Evolutionary conservation across 192 early-diverging fungal genomes (phyloP).

Genomic region (Funneliformis mosseae): DNA sequence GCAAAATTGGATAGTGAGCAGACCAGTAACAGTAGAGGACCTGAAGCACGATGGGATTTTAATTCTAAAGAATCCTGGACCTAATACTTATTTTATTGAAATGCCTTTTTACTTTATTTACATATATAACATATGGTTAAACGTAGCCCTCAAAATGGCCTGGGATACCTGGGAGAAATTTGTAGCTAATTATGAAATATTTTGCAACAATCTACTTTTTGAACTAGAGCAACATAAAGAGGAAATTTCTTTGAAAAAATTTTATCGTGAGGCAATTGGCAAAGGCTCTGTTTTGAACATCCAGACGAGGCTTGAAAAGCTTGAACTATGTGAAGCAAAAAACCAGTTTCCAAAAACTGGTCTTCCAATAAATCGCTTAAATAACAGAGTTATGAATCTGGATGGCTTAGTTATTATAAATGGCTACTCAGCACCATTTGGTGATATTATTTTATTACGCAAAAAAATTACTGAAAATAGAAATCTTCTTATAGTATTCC

Average conservation of each 20-base stretch:
- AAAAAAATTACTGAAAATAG: no score
- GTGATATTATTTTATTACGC: no score
- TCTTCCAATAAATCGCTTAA: no score
- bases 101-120: not conserved
- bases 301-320: not conserved
- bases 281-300: not conserved
- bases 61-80: not conserved
- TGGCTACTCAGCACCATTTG: no score
- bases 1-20: no score
- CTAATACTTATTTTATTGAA: not conserved
- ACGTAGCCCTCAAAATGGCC: not conserved
- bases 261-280: not conserved
- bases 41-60: not conserved
- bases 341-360: not conserved
- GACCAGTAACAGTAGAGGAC: not conserved
- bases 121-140: not conserved
- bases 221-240: not conserved
- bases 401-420: no score
- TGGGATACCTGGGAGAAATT: not conserved
- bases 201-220: not conserved
- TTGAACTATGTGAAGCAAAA: not conserved
- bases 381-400: no score
- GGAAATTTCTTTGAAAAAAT: not conserved
- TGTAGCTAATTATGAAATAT: not conserved
- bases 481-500: no score